phyloP scores from a whole-genome alignment of 148 eudicot species.

The Salicornia ramosissima region DNA sequence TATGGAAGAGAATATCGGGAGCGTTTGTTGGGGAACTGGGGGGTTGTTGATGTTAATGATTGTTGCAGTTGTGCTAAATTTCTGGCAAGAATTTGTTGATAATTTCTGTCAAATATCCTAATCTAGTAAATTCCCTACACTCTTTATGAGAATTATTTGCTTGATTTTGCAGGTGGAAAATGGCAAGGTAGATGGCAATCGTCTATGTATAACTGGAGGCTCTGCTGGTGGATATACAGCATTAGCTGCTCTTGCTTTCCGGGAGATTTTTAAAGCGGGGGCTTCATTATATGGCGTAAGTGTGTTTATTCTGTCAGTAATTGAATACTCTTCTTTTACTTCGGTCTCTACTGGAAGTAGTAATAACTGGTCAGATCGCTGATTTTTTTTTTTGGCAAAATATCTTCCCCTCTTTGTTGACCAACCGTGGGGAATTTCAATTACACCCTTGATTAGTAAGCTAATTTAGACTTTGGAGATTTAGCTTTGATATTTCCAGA shows the following conservation, averaged over 20 bases:
- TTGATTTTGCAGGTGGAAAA: slow-evolving; percentile 46
- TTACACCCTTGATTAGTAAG: neutral
- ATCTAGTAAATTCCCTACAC: neutral
- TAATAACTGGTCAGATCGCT: neutral
- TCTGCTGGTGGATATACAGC: slow-evolving; percentile 99
- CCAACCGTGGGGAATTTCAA: neutral
- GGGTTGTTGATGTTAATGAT: slow-evolving; percentile 81
- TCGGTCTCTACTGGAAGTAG: neutral
- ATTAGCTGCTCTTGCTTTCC: slow-evolving; percentile 91
- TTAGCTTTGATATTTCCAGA: neutral
- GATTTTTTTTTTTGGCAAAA: neutral
- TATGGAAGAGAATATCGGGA: slow-evolving; percentile 91
- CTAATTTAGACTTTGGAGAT: neutral
- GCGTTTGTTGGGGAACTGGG: slow-evolving; percentile 74
- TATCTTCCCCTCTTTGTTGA: neutral
- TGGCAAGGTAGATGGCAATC: slow-evolving; percentile 68
- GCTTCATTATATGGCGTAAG: slow-evolving; percentile 95
- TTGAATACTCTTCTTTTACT: neutral
- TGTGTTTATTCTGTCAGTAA: slow-evolving; percentile 20
- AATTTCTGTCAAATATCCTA: neutral
- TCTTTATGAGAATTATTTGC: neutral
- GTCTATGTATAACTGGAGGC: slow-evolving; percentile 83
- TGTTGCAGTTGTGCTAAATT: slow-evolving; percentile 93
- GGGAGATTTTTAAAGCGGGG: slow-evolving; percentile 74
- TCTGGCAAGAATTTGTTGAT: slow-evolving; percentile 46